A percentile compares a stretch with the other conserved stretches of the same genome.
These are phyloP conservation scores for Candida orba DNA, from an alignment of 805 yeast species.

Conservation along the genomic window DNA sequence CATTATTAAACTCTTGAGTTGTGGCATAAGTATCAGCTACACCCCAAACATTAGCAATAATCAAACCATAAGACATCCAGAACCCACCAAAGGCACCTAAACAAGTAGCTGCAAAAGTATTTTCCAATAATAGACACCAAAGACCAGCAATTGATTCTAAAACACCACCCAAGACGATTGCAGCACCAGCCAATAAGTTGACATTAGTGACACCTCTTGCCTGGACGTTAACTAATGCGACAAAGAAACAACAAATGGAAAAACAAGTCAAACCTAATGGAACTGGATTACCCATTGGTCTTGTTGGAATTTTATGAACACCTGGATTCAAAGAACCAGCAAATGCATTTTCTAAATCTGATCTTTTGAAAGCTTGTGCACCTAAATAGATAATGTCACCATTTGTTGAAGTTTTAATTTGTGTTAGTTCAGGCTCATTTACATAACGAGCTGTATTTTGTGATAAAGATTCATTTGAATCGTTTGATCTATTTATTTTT, in stretches of 20 bases:
- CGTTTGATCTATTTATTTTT: conserved; percentile 14
- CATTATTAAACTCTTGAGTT: conserved; percentile 39
- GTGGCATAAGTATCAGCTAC: conserved; percentile 41
- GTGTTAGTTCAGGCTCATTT: conserved; percentile 10
- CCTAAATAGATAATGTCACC: conserved; percentile 35
- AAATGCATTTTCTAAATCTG: conserved; percentile 55
- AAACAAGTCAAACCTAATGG: conserved; percentile 70
- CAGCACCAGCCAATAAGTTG: conserved; percentile 56
- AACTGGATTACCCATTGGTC: conserved; percentile 65
- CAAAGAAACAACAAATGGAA: conserved; percentile 49
- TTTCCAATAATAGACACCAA: conserved; percentile 70
- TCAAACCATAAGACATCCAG: conserved; percentile 71
- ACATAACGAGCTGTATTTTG: not conserved
- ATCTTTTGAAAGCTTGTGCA: conserved; percentile 35
- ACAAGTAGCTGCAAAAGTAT: conserved; percentile 65
- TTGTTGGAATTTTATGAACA: conserved; percentile 37
- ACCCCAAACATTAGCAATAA: conserved; percentile 51
- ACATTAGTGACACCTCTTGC: conserved; percentile 62
- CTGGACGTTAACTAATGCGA: conserved; percentile 54
- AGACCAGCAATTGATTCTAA: conserved; percentile 68
- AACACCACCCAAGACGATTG: conserved; percentile 67
- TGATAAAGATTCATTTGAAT: conserved; percentile 6
- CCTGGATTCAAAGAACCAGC: conserved; percentile 48
- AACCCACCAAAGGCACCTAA: conserved; percentile 54
- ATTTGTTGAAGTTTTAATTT: conserved; percentile 23